These are phyloP conservation scores for Geum urbanum DNA, from an alignment of 306 rosid genomes.

Conservation along the genomic window DNA sequence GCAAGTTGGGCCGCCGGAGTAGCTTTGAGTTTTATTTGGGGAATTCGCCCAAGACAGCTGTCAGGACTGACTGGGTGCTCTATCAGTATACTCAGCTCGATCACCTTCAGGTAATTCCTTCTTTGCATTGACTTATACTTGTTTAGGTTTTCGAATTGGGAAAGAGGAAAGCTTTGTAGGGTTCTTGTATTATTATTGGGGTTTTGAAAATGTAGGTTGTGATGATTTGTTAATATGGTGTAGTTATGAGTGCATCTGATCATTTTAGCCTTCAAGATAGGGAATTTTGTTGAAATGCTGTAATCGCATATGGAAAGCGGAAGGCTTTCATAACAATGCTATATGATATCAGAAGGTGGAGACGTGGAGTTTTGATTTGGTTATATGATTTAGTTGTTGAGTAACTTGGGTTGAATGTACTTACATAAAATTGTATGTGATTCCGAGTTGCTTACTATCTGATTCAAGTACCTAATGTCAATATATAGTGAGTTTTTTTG, in stretches of 20 bases:
- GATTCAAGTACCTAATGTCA: neutral
- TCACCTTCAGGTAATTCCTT: slow-evolving; percentile 40
- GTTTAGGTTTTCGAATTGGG: neutral
- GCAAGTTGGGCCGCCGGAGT: slow-evolving; percentile 46
- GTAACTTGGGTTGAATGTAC: neutral
- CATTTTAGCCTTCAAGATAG: neutral
- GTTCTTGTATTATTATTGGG: neutral
- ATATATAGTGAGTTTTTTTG: neutral
- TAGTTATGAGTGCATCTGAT: neutral
- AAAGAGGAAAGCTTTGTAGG: neutral
- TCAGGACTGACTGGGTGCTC: slow-evolving; percentile 49
- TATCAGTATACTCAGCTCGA: slow-evolving; percentile 48
- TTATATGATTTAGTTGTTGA: neutral
- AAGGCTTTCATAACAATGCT: neutral
- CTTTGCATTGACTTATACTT: neutral
- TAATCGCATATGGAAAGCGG: neutral
- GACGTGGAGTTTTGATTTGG: neutral
- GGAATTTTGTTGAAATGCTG: neutral
- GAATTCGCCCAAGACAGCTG: slow-evolving; percentile 29
- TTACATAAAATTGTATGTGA: neutral
- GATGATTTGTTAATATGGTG: neutral
- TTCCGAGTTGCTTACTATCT: neutral
- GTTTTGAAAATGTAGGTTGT: neutral
- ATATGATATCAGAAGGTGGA: neutral
- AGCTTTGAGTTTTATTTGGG: slow-evolving; percentile 48